phyloP scores from a whole-genome alignment of 106 monocot species.

The Allium sativum region DNA sequence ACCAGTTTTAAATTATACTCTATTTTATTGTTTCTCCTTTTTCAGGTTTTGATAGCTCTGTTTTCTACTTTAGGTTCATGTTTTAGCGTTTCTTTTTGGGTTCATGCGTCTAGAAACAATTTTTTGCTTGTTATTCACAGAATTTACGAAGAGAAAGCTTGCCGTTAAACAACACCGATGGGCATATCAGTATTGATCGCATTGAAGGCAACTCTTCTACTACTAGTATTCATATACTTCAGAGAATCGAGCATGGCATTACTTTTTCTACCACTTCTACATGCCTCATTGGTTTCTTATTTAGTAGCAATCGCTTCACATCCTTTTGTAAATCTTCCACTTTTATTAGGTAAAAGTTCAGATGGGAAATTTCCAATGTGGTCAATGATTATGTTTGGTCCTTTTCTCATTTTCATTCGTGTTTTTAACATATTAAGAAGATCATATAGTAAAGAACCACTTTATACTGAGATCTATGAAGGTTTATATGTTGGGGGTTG shows the following conservation, averaged over 20 bases:
- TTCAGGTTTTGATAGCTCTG: no score
- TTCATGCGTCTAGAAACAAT: no score
- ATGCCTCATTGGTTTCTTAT: constrained; percentile 48
- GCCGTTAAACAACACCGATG: constrained; percentile 10
- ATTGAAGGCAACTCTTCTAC: constrained; percentile 49
- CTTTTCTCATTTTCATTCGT: constrained; percentile 50
- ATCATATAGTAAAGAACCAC: constrained; percentile 43
- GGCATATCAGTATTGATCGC: constrained; percentile 66
- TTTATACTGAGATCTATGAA: constrained; percentile 59
- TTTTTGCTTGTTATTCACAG: no score
- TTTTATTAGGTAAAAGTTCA: constrained; percentile 66
- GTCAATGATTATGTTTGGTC: constrained; percentile 62
- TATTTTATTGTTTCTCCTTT: no score
- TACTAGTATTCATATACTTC: constrained; percentile 27
- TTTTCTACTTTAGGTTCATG: no score
- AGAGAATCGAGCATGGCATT: constrained; percentile 19
- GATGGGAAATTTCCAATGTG: constrained; percentile 82
- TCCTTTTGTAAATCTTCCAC: constrained; percentile 65
- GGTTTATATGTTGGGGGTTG: constrained; percentile 90
- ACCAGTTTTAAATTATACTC: no score
- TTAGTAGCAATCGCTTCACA: constrained; percentile 70
- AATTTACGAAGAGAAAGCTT: no score
- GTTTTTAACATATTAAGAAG: constrained; percentile 56
- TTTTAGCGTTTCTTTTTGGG: no score
- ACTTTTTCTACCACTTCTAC: constrained; percentile 34